Evolutionary conservation across 768 basidiomycete genomes (phyloP).

Genomic region (Amanita fuliginea): DNA sequence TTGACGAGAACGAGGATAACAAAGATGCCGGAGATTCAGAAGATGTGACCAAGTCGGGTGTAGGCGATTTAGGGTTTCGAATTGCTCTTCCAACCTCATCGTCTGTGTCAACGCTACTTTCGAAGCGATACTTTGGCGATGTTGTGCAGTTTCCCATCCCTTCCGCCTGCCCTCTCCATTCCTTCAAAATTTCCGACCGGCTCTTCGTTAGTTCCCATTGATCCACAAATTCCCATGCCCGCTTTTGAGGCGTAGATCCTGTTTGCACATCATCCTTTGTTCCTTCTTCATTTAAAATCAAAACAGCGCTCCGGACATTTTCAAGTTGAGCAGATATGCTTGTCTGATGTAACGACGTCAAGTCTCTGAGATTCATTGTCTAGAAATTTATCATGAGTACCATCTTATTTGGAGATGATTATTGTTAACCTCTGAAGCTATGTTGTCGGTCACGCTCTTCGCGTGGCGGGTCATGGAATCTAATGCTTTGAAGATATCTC

Average conservation of each 20-base stretch:
- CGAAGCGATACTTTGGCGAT: slow-evolving; percentile 11
- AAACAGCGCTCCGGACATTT: slow-evolving; percentile 37
- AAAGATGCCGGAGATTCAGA: slow-evolving; percentile 25
- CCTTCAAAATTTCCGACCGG: slow-evolving; percentile 47
- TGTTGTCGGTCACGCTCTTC: slow-evolving; percentile 5
- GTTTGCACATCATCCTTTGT: slow-evolving; percentile 53
- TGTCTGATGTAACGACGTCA: slow-evolving; percentile 32
- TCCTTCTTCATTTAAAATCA: slow-evolving; percentile 44
- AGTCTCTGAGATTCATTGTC: slow-evolving; percentile 30
- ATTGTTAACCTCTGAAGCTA: slow-evolving; percentile 40
- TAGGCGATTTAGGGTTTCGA: slow-evolving; percentile 1
- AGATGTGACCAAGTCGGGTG: slow-evolving; percentile 7
- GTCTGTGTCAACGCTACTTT: slow-evolving; percentile 10
- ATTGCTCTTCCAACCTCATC: slow-evolving; percentile 12
- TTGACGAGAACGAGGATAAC: slow-evolving; percentile 27
- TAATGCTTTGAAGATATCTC: slow-evolving; percentile 37
- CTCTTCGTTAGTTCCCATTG: slow-evolving; percentile 61
- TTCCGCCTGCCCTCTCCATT: slow-evolving; percentile 24
- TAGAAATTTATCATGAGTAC: slow-evolving; percentile 12
- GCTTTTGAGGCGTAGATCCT: slow-evolving; percentile 70
- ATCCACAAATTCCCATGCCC: slow-evolving; percentile 57
- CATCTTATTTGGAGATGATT: too few species aligned
- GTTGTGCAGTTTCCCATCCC: not conserved
- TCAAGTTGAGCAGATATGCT: slow-evolving; percentile 32
- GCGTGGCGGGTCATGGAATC: slow-evolving; percentile 3